Conservation (phyloP, 352 stramenopile species). For the Globisporangium lucens region DNA sequence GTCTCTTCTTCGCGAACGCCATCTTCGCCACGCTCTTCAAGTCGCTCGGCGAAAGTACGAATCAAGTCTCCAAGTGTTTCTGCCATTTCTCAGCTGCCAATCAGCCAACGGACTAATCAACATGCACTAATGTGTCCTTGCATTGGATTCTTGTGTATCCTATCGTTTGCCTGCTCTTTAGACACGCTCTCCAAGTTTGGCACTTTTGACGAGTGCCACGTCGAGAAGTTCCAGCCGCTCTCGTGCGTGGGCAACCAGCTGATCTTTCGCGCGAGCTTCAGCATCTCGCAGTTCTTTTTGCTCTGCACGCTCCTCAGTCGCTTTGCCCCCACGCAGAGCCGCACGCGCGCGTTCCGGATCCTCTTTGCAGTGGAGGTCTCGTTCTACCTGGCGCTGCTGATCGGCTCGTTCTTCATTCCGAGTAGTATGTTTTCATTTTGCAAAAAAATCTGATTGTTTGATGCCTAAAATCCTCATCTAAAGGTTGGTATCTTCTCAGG, state of each 20-base stretch:
- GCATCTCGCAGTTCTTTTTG: constrained; percentile 54
- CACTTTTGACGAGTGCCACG: constrained; percentile 54
- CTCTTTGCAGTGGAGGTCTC: constrained; percentile 43
- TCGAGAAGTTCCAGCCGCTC: constrained; percentile 26
- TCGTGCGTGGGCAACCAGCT: constrained; percentile 68
- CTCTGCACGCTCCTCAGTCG: constrained; percentile 45
- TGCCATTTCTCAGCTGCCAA: not conserved
- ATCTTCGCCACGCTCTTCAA: constrained; percentile 67
- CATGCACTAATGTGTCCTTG: not conserved
- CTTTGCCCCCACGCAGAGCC: constrained; percentile 29
- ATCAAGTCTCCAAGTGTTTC: not conserved
- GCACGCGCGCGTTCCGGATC: constrained; percentile 25
- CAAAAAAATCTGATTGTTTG: too few relatives aligned
- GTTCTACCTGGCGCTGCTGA: constrained; percentile 43
- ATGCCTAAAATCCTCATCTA: not conserved
- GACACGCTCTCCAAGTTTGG: constrained; percentile 43
- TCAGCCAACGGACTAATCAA: not conserved
- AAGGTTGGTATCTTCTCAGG: constrained; percentile 17
- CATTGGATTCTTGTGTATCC: not conserved
- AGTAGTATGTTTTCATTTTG: constrained; percentile 29
- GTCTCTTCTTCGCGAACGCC: constrained; percentile 71
- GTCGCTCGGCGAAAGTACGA: constrained; percentile 34
- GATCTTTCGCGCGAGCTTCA: constrained; percentile 68
- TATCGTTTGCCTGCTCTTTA: not conserved
- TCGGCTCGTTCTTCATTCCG: constrained; percentile 75